Base-by-base conservation (phyloP, 441 rosid genomes). In the Brassica balearica region DNA sequence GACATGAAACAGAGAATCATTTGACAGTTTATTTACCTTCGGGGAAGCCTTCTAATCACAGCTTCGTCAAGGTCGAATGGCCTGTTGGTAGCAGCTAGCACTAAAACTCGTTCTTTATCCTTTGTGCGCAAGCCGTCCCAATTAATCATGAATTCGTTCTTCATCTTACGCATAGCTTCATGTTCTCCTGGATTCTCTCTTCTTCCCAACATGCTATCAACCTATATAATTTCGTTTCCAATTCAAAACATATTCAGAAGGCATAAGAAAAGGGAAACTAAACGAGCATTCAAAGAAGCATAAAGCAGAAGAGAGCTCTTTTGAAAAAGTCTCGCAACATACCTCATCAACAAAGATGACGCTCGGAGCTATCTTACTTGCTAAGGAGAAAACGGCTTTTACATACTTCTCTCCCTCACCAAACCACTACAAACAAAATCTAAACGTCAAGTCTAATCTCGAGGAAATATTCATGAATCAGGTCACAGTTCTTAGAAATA, bases 21-120 rank as follows among this genome's bases (percentile, higher is more conserved):
- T 53, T 27, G 27, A 5, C 56, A 7, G 58, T 63, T 25, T 20
- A n/a, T 53, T 8, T 81, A 92, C 98, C 98, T 90, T 6, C 97
- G 90, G 1, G 97, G 96, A 29, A 94, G 83, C 86, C 98, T 86
- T 81, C 98, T 90, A 68, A 95, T 92, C 69, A 91, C 97, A 53
- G 97, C 98, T 86, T 95, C 97, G 75, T 95, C 98, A 75, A 95
- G 97, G 84, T 95, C 98, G 76, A 89, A 95, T 53, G 98, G 97
- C 80, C 98, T 85, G 79, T 95, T 95, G 22, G 98, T 95, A 76
- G 98, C 97, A 62, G 93, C 98, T 80, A 92, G 94, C 10, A 95
- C 98, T 67, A 95, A 86, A 71, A 95, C 93, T 20, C 96, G 78
- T 68, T 95, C 96, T 12, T 88, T 87, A 58, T 90, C 97, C 84